Evolutionary conservation across 2,329 filamentous ascomycete genomes (phyloP).

Genomic region (Cordyceps fumosorosea): DNA sequence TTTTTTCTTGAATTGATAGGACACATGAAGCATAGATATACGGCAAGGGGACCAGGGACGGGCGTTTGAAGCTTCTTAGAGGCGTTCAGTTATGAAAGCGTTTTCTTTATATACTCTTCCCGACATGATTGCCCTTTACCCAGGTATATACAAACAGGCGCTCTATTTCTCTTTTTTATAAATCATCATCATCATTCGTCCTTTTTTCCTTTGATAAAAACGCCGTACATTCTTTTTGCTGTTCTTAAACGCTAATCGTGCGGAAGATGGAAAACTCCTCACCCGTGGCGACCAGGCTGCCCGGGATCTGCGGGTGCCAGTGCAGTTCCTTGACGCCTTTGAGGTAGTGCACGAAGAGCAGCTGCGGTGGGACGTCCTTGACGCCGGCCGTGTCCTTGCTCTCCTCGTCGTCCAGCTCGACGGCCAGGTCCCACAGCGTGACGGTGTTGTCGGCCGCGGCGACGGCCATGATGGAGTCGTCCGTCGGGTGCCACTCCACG

Average conservation of each 20-base stretch:
- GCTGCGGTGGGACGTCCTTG: constrained; percentile 84
- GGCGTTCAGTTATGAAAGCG: too few relatives aligned
- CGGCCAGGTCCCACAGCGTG: constrained; percentile 92
- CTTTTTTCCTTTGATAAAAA: too few relatives aligned
- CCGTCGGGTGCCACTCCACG: constrained; percentile 94
- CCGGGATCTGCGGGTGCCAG: constrained; percentile 96
- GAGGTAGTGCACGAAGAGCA: constrained; percentile 95
- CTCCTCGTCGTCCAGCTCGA: constrained; percentile 96
- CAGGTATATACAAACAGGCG: background rate
- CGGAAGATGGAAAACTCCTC: constrained; percentile 82
- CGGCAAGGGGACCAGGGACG: too few relatives aligned
- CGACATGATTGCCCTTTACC: background rate
- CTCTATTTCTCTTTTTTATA: background rate
- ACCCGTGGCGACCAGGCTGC: constrained; percentile 82
- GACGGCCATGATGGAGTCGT: constrained; percentile 91
- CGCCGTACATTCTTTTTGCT: background rate
- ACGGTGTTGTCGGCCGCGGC: constrained; percentile 90
- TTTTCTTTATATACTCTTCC: background rate
- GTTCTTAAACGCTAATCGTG: constrained; percentile 67
- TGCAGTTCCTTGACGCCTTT: constrained; percentile 92
- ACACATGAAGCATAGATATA: too few relatives aligned
- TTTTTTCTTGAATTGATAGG: background rate
- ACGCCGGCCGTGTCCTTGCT: constrained; percentile 81
- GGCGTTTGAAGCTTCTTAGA: too few relatives aligned
- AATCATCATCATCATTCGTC: too few relatives aligned